Base-by-base conservation (phyloP, 768 basidiomycete species). In the Baorangia bicolor region DNA sequence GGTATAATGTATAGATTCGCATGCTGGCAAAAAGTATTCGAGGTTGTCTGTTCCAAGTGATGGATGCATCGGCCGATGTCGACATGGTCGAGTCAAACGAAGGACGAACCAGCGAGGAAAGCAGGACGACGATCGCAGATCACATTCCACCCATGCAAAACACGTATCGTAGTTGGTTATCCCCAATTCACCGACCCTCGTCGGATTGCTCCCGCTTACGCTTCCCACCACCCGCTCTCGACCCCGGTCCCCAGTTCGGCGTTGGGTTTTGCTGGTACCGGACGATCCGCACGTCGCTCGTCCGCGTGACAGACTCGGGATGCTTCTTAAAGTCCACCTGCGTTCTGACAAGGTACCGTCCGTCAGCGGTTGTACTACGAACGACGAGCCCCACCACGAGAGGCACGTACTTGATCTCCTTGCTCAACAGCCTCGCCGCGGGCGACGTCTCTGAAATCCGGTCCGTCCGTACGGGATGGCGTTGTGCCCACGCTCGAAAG, bases 201-300 rank as follows among this genome's bases (percentile, higher is more conserved):
- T 65, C 64, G 2, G 63, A 65, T 2, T 9, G 27, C 3, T 66
- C 69, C 14, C 76, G 65, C 58, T 76, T 66, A 42, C 61, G 66
- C n/a, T 73, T 72, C 25, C 70, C 69, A 21, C 65, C 73, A 21
- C 65, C 73, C 5, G 89, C 88, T 64, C 79, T 87, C 50, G 80
- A 78, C 16, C 83, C 90, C 0, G 96, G 97, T 0, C 96, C 96
- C 97, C 97, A 99, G 69, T 97, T 81, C 2, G 85, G 79, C n/a
- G 84, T 79, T 5, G 96, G 97, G 66, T 97, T 98, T 58, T 84
- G 82, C 70, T 96, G 94, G 72, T 95, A 97, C 37, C 93, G 80
- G 1, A 95, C 90, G 8, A 96, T 74, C 60, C 91, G 92, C 54
- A 90, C 76, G 53, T 84, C 83, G 20, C 82, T 81, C 7, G 85